Base-by-base conservation (phyloP, 1,284 basidiomycete species). In the Pisolithus thermaeus region DNA sequence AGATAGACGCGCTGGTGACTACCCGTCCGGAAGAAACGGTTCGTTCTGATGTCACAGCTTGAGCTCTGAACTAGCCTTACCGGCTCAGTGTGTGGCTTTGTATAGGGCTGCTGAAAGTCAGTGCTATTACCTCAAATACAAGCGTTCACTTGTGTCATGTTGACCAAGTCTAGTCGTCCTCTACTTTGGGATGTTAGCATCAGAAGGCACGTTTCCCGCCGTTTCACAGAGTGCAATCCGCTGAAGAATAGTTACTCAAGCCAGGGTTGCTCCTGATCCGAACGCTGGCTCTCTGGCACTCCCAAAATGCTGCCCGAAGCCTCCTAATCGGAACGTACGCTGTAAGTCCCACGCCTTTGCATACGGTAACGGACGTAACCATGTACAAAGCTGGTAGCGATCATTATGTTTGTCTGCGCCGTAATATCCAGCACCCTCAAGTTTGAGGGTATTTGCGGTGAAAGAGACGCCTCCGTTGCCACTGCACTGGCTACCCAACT, bases 181-280 rank as follows among this genome's bases (percentile, higher is more conserved):
- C 22, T 18, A 42, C 32, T 28, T 54, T 32, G 32, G 41, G n/a
- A 53, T 53, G 52, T 12, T 48, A 4, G 14, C 45, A 20, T 39
- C 52, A 4, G 52, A 54, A 53, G 52, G 52, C 47, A 4, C 6
- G 39, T 23, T 9, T 8, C 39, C 20, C 22, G 20, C 20, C 8
- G 22, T 41, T 41, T 22, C 14, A 20, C 39, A 20, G 3, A 35
- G 32, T 14, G 12, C 32, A 14, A 12, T 35, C 12, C 14, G 12
- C 12, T 35, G 12, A 35, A 35, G 32, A 35, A 14, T 35, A 14
- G 12, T 4, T 5, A 2, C 12, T 14, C 12, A 35, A 14, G 32
- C 32, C 18, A 54, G 53, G 46, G 14, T 42, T 54, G 6, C 42
- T 54, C 22, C 47, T 53, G n/a, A 36, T 54, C 22, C 53, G 53